Evolutionary conservation across 768 basidiomycete species (phyloP).

Genomic region (Termitomyces sp.): DNA sequence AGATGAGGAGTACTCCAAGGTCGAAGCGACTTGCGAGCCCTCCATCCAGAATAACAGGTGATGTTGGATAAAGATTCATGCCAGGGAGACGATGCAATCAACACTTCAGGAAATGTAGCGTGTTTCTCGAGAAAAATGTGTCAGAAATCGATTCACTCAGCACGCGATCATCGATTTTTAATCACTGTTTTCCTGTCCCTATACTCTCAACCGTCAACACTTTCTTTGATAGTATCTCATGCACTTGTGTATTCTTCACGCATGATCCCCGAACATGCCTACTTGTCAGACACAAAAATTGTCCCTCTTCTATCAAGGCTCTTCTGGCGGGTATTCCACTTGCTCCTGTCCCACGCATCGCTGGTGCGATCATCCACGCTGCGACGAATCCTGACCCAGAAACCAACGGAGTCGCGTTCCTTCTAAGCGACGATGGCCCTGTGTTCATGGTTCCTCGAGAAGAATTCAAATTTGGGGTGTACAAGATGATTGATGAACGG

Average conservation of each 20-base stretch:
- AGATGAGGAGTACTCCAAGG: not conserved
- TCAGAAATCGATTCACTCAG: too few relatives aligned
- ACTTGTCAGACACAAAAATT: constrained; percentile 38
- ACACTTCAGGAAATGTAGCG: too few relatives aligned
- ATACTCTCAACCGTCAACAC: too few relatives aligned
- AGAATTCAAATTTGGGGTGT: constrained; percentile 44
- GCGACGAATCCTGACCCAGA: constrained; percentile 38
- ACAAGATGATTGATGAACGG: constrained; percentile 43
- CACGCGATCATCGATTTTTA: too few relatives aligned
- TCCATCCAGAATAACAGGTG: constrained; percentile 33
- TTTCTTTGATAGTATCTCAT: too few relatives aligned
- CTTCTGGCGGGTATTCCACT: constrained; percentile 44
- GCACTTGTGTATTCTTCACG: too few relatives aligned
- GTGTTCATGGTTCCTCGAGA: constrained; percentile 41
- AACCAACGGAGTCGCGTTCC: constrained; percentile 41
- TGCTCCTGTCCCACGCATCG: constrained; percentile 40
- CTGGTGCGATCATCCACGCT: constrained; percentile 46
- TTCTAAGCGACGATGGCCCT: constrained; percentile 45
- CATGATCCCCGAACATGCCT: not conserved
- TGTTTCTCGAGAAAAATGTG: too few relatives aligned
- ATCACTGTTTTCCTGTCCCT: too few relatives aligned
- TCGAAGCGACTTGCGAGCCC: constrained; percentile 32
- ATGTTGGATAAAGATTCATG: constrained; percentile 7
- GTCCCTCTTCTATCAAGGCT: constrained; percentile 32
- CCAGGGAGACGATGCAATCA: too few relatives aligned